These are phyloP conservation scores for Jaenimonas drosophilae DNA, from an alignment of 208 protist species.

Conservation along the genomic window DNA sequence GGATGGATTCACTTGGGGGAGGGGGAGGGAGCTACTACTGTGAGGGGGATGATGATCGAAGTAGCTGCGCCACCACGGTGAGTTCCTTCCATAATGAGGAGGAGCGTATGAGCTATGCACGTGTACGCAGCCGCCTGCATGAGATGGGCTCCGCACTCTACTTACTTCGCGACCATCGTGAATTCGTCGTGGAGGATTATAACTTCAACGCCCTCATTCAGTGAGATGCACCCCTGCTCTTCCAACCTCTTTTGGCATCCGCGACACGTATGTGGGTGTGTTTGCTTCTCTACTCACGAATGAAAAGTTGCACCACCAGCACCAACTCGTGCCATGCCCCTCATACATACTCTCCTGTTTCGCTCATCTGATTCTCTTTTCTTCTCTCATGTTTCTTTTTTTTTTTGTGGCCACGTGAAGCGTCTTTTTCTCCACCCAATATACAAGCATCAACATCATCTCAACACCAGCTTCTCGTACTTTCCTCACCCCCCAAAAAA, in stretches of 20 bases:
- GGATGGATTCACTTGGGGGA: not conserved
- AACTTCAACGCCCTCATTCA: constrained; percentile 42
- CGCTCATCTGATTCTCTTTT: constrained; percentile 3
- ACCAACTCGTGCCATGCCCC: not conserved
- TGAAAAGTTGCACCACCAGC: not conserved
- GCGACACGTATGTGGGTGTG: too few relatives aligned
- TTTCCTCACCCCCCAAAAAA: too few relatives aligned
- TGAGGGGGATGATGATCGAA: constrained; percentile 77
- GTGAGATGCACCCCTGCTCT: too few relatives aligned
- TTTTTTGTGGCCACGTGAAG: constrained; percentile 1
- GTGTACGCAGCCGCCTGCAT: constrained; percentile 59
- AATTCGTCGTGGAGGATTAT: constrained; percentile 66
- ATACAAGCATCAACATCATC: not conserved
- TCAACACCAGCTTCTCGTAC: not conserved
- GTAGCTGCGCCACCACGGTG: constrained; percentile 40
- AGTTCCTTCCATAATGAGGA: constrained; percentile 68
- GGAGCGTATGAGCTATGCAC: constrained; percentile 63
- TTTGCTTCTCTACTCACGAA: constrained; percentile 3
- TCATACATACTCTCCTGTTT: too few relatives aligned
- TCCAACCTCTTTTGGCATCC: too few relatives aligned
- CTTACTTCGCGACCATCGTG: constrained; percentile 46
- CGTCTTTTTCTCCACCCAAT: constrained; percentile 2
- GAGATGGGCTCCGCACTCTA: constrained; percentile 75
- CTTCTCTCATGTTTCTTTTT: constrained; percentile 5
- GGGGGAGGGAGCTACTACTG: too few relatives aligned